A percentile compares a stretch with the other conserved stretches of the same genome.
Evolutionary conservation across 345 rosid species (phyloP).

Genomic region (Fremontodendron californicum): DNA sequence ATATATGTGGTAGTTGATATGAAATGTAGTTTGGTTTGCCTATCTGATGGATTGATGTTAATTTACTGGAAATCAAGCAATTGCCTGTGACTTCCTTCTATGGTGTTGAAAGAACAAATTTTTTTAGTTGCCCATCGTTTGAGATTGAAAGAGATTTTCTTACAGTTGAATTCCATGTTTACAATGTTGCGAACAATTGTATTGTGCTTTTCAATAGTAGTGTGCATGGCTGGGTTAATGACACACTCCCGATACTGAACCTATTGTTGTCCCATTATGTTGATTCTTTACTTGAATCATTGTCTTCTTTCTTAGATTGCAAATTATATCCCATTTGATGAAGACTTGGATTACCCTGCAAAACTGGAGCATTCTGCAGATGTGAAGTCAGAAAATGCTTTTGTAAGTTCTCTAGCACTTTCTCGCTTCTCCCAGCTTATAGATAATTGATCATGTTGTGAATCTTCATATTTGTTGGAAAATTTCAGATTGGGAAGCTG

Average conservation of each 20-base stretch:
- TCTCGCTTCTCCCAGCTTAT: background rate
- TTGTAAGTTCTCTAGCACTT: conserved; percentile 27
- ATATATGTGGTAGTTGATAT: background rate
- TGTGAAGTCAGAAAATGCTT: conserved; percentile 43
- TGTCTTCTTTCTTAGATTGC: conserved; percentile 60
- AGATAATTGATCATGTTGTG: background rate
- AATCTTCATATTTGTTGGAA: background rate
- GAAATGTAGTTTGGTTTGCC: background rate
- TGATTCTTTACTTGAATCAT: background rate
- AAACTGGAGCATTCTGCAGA: conserved; percentile 67
- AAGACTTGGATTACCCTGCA: conserved; percentile 87
- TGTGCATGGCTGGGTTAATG: background rate
- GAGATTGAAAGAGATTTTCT: background rate
- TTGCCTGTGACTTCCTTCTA: background rate
- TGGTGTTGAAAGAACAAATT: background rate
- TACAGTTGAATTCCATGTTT: background rate
- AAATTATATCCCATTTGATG: conserved; percentile 66
- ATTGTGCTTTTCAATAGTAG: background rate
- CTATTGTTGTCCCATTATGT: background rate
- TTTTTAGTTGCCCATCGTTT: background rate
- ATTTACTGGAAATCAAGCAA: background rate
- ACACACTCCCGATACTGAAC: background rate
- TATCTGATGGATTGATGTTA: background rate
- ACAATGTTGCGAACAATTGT: background rate
- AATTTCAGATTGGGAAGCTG: conserved; percentile 2